phyloP scores from a whole-genome alignment of 352 stramenopile species.

The Phytophthora sp. region DNA sequence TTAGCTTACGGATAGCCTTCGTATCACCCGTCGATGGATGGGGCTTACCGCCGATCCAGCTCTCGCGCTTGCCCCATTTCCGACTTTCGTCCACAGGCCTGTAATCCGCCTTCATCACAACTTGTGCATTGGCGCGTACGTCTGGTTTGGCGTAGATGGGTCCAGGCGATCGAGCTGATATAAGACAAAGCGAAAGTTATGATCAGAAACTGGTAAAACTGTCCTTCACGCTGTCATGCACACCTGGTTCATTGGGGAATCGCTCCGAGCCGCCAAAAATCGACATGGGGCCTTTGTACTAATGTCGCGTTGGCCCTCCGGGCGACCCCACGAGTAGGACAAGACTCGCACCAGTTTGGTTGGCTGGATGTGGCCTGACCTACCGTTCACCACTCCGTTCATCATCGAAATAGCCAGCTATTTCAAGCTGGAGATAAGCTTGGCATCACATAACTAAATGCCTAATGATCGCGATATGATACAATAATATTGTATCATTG shows the following conservation, averaged over 20 bases:
- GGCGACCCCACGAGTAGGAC: no score
- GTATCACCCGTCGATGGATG: neutral
- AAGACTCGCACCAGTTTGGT: neutral
- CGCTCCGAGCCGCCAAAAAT: constrained; percentile 84
- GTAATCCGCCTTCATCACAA: constrained; percentile 80
- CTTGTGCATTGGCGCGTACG: constrained; percentile 58
- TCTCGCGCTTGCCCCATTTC: constrained; percentile 81
- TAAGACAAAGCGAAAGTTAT: no score
- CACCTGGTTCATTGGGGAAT: constrained; percentile 75
- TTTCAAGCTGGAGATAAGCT: constrained; percentile 17
- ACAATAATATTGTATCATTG: no score
- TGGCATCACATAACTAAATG: no score
- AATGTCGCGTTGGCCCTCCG: neutral
- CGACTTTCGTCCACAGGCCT: constrained; percentile 65
- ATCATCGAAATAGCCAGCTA: constrained; percentile 35
- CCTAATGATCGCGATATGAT: no score
- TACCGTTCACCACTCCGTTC: neutral
- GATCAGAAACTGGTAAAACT: no score
- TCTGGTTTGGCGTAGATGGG: constrained; percentile 76
- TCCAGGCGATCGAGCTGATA: constrained; percentile 64
- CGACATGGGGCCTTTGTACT: constrained; percentile 47
- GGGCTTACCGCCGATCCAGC: constrained; percentile 74
- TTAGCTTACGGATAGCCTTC: neutral
- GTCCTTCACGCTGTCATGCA: no score
- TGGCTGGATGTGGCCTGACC: no score